A percentile compares a stretch with the other conserved stretches of the same genome.
These are phyloP conservation scores for Calocera cornea DNA, from an alignment of 768 basidiomycete species.

Conservation along the genomic window DNA sequence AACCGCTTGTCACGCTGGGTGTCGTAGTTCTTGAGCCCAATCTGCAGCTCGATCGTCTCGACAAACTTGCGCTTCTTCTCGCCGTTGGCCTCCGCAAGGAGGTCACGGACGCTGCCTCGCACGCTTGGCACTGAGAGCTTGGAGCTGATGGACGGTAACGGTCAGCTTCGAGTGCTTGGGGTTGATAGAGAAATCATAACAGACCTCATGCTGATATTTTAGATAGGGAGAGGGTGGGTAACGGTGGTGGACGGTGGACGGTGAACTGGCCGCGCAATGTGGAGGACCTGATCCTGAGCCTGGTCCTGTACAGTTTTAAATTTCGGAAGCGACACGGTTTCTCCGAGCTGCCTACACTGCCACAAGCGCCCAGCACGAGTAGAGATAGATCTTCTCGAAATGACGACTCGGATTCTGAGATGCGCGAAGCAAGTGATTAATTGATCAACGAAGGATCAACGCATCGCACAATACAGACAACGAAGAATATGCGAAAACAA, in stretches of 20 bases:
- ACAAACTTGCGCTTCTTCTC: slow-evolving; percentile 88
- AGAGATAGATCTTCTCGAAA: too few relatives aligned
- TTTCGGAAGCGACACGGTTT: too few relatives aligned
- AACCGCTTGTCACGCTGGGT: slow-evolving; percentile 99
- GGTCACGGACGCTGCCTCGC: slow-evolving; percentile 91
- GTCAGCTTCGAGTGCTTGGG: neutral
- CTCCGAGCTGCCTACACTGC: too few relatives aligned
- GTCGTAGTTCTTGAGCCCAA: slow-evolving; percentile 98
- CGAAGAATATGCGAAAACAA: too few relatives aligned
- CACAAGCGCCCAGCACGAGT: too few relatives aligned
- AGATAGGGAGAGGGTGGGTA: neutral
- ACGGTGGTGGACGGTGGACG: neutral
- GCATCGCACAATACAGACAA: too few relatives aligned
- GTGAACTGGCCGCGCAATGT: neutral
- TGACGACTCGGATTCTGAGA: too few relatives aligned
- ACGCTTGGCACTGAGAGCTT: slow-evolving; percentile 99
- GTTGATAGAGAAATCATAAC: neutral
- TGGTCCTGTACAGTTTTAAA: slow-evolving; percentile 2
- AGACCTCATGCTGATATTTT: slow-evolving; percentile 5
- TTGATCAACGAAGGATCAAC: too few relatives aligned
- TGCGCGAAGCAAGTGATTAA: too few relatives aligned
- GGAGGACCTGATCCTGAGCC: neutral
- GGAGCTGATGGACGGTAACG: slow-evolving; percentile 22
- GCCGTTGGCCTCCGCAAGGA: slow-evolving; percentile 68
- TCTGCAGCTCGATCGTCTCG: slow-evolving; percentile 92